These are phyloP conservation scores for Penicillium palitans DNA, from an alignment of 2,329 filamentous ascomycete genomes.

Conservation along the genomic window DNA sequence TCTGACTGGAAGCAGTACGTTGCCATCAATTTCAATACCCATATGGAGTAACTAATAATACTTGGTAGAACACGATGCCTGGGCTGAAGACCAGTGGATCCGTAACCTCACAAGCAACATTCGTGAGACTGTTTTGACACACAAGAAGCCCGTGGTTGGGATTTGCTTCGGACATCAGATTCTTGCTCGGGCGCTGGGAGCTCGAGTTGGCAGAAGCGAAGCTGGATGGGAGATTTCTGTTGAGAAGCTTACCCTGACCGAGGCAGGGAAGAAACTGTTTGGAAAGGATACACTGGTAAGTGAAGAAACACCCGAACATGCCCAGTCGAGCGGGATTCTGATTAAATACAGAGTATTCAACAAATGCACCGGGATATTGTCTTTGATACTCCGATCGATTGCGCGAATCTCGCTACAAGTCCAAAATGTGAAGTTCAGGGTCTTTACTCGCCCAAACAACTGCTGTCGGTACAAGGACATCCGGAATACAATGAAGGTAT, in stretches of 20 bases:
- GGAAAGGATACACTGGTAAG: conserved; percentile 29
- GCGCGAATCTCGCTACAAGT: conserved; percentile 46
- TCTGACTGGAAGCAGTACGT: conserved; percentile 35
- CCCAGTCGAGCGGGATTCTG: not conserved
- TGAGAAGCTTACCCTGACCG: conserved; percentile 43
- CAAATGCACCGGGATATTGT: conserved; percentile 54
- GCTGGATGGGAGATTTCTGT: conserved; percentile 52
- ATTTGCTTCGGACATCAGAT: conserved; percentile 55
- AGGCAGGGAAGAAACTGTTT: conserved; percentile 45
- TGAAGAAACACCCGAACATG: not conserved
- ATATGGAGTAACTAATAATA: not conserved
- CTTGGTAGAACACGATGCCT: conserved; percentile 40
- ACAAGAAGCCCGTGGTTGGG: conserved; percentile 42
- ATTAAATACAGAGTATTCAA: conserved; percentile 31
- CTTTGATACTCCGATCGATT: conserved; percentile 41
- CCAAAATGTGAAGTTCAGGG: conserved; percentile 47
- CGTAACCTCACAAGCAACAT: conserved; percentile 45
- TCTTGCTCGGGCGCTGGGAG: conserved; percentile 45
- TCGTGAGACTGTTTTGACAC: conserved; percentile 24
- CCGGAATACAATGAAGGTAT: conserved; percentile 47
- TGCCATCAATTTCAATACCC: not conserved
- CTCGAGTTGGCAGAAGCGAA: conserved; percentile 41
- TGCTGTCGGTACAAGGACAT: conserved; percentile 52
- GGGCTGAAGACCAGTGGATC: conserved; percentile 50
- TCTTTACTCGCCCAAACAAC: conserved; percentile 42